Evolutionary conservation across 1,139 yeast genomes (phyloP), one percentile per base, ranked within the genome.

Genomic region (Lipomyces yarrowii): DNA sequence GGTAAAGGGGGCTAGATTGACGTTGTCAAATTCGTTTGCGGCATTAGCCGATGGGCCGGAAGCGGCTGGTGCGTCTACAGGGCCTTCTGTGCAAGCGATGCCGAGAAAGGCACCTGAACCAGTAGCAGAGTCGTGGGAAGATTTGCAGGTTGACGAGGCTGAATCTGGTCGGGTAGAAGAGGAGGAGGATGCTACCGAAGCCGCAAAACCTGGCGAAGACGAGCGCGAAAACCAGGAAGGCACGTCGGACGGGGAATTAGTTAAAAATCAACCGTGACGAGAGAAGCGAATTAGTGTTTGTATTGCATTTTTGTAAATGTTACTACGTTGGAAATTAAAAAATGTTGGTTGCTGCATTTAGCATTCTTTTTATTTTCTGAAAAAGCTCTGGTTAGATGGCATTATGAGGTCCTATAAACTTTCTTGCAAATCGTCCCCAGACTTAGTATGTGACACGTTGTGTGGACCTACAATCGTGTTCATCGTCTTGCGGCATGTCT

Each of bases 111-210:
- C 42, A 37, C 65, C 69, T 8, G 63, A 56, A 37, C 65, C 69
- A 1, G 55, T 67, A 5, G 69, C 62, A 7, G 62, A 62, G 15
- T 67, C 69, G 11, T 67, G 69, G 69, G 69, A 67, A 51, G 69
- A 65, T 26, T 30, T 66, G 53, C 56, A 57, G 30, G 64, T 56
- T 30, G 64, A 60, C 2, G 65, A 61, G 15, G 61, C 37, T n/a
- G 56, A 39, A 59, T 52, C 10, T 5, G 57, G 23, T 11, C 23
- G 42, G 37, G 18, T 8, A n/a, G 35, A 15, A 11, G 37, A 30
- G 56, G 33, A 21, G 56, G 33, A 21, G 18, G 53, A 48, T 26
- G 60, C 33, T 13, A 13, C 11, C 13, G 52, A 56, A 6, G n/a
- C 11, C 4, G 58, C 8, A 11, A 18, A 8, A 23, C 10, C 33